phyloP scores from a whole-genome alignment of 164 flowering plant genomes.

The Liquidambar formosana region DNA sequence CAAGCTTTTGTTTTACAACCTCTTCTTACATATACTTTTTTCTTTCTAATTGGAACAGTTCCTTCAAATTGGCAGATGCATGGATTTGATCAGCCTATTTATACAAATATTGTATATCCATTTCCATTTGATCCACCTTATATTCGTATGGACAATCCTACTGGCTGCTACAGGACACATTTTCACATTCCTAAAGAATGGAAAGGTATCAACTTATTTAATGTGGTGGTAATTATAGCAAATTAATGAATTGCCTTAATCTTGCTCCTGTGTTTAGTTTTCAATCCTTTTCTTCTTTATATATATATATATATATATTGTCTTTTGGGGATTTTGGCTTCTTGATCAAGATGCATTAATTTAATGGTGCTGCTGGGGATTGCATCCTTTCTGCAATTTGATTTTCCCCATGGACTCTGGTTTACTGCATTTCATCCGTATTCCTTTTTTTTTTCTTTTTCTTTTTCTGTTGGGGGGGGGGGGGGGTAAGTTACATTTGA shows the following conservation, averaged over 20 bases:
- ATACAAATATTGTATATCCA: conserved; percentile 79
- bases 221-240: not conserved
- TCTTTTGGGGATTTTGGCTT: too few species aligned
- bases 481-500: too few species aligned
- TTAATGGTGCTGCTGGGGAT: too few species aligned
- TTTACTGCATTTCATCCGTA: too few species aligned
- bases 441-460: too few species aligned
- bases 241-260: not conserved
- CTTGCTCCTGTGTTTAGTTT: too few species aligned
- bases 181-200: conserved; percentile 81
- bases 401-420: too few species aligned
- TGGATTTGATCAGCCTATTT: conserved; percentile 89
- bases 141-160: conserved; percentile 81
- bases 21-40: conserved; percentile 15
- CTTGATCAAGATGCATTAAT: too few species aligned
- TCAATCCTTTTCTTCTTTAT: too few species aligned
- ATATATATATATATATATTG: too few species aligned
- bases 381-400: too few species aligned
- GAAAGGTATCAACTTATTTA: conserved; percentile 56
- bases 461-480: too few species aligned
- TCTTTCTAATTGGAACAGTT: conserved; percentile 52
- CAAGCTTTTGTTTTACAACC: not conserved
- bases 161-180: conserved; percentile 91
- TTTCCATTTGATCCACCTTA: conserved; percentile 86
- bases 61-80: conserved; percentile 99